A percentile compares a stretch with the other conserved stretches of the same genome.
Evolutionary conservation across 2,329 filamentous ascomycete species (phyloP).

Genomic region (Talaromyces pinophilus): DNA sequence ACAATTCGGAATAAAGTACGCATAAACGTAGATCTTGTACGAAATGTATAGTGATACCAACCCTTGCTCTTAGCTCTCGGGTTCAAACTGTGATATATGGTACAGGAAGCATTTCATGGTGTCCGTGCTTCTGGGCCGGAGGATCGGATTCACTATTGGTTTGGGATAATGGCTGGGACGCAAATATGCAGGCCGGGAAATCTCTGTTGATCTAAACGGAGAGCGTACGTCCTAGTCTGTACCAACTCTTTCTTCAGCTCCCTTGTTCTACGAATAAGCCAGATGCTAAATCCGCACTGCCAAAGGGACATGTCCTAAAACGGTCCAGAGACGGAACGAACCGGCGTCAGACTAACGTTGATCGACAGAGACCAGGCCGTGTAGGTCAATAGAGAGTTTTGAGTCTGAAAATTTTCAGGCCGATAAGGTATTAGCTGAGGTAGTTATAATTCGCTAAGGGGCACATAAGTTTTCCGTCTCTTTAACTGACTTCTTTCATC

Average conservation of each 20-base stretch:
- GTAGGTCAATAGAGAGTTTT: constrained; percentile 6
- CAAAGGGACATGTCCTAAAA: neutral
- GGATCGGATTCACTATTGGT: neutral
- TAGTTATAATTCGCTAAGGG: neutral
- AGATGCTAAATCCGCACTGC: neutral
- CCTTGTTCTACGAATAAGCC: neutral
- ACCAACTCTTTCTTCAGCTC: neutral
- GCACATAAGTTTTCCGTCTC: neutral
- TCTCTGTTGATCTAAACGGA: neutral
- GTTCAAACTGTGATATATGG: constrained; percentile 4
- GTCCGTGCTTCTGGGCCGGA: neutral
- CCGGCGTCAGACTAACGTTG: constrained; percentile 7
- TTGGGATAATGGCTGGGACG: neutral
- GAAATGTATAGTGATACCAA: neutral
- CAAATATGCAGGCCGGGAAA: neutral
- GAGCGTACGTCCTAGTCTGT: neutral
- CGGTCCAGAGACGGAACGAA: neutral
- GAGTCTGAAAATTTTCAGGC: neutral
- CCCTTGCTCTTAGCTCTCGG: neutral
- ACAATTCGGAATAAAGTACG: neutral
- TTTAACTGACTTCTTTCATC: neutral
- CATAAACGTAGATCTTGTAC: constrained; percentile 1
- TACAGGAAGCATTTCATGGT: neutral
- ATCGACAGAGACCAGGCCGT: constrained; percentile 16
- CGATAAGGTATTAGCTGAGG: neutral